Conservation (phyloP, 2,329 filamentous ascomycete genomes). For the Phaeoacremonium minimum region DNA sequence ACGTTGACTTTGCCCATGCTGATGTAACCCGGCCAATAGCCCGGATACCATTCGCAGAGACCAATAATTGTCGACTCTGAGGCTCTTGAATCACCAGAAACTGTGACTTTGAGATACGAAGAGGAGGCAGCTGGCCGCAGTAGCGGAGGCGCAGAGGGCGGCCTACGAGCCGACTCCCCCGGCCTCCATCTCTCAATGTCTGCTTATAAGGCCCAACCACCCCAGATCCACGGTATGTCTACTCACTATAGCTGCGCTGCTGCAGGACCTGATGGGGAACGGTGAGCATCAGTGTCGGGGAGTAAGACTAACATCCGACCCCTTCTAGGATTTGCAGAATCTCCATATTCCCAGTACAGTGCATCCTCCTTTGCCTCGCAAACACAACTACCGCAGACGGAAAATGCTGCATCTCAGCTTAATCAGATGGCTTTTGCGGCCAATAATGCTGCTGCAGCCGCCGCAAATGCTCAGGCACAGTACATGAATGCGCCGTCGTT, state of each 20-base stretch:
- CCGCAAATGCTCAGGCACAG: conserved; percentile 30
- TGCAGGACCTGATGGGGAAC: too few species aligned
- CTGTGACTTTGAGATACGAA: conserved; percentile 52
- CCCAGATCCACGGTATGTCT: conserved; percentile 77
- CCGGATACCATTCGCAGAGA: conserved; percentile 48
- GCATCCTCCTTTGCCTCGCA: conserved; percentile 40
- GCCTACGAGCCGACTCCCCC: conserved; percentile 52
- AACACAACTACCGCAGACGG: conserved; percentile 26
- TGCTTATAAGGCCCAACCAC: conserved; percentile 73
- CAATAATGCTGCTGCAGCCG: conserved; percentile 51
- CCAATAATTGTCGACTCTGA: conserved; percentile 53
- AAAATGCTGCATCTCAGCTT: conserved; percentile 46
- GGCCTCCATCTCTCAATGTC: conserved; percentile 69
- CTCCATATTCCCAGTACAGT: conserved; percentile 49
- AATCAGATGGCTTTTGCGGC: conserved; percentile 54
- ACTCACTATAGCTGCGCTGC: too few species aligned
- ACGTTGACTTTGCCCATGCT: too few species aligned
- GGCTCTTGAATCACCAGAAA: conserved; percentile 53
- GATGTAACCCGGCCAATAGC: conserved; percentile 30
- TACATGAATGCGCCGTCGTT: conserved; percentile 62
- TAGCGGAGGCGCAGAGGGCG: conserved; percentile 37
- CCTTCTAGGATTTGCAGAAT: conserved; percentile 34
- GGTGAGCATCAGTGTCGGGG: too few species aligned
- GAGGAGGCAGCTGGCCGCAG: conserved; percentile 46
- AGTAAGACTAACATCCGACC: too few species aligned